Percentiles rank a stretch among this genome's conserved stretches.
Conservation (phyloP, 2,329 filamentous ascomycete genomes). For the Aspergillus tamarii region DNA sequence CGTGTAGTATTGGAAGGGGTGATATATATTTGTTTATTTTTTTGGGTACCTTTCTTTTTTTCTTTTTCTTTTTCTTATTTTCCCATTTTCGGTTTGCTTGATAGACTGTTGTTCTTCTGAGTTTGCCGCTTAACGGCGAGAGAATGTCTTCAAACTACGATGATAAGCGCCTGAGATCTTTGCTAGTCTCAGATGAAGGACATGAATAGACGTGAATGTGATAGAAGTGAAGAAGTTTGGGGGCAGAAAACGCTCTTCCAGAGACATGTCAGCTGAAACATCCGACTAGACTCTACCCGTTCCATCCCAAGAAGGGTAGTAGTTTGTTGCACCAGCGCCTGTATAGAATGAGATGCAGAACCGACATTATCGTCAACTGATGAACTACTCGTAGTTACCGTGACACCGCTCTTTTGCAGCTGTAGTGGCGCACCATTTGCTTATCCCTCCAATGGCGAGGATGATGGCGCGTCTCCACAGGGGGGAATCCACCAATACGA, state of each 20-base stretch:
- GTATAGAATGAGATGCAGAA: neutral
- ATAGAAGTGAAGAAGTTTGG: neutral
- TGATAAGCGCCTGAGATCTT: too few relatives aligned
- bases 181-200: neutral
- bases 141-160: neutral
- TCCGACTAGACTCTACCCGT: neutral
- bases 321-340: neutral
- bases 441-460: neutral
- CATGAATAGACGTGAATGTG: neutral
- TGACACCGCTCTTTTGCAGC: constrained; percentile 23
- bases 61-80: too few relatives aligned
- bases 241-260: neutral
- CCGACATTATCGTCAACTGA: neutral
- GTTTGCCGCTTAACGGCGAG: neutral
- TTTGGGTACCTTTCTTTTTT: neutral
- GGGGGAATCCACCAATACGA: constrained; percentile 7
- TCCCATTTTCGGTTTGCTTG: neutral
- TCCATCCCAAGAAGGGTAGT: neutral
- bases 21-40: neutral
- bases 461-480: neutral
- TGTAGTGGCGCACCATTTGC: constrained; percentile 2
- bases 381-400: neutral
- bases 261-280: neutral
- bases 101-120: neutral
- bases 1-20: neutral